Percentiles rank a stretch among this genome's conserved stretches.
Conservation (phyloP, 805 yeast species). For the Candida insectalens region DNA sequence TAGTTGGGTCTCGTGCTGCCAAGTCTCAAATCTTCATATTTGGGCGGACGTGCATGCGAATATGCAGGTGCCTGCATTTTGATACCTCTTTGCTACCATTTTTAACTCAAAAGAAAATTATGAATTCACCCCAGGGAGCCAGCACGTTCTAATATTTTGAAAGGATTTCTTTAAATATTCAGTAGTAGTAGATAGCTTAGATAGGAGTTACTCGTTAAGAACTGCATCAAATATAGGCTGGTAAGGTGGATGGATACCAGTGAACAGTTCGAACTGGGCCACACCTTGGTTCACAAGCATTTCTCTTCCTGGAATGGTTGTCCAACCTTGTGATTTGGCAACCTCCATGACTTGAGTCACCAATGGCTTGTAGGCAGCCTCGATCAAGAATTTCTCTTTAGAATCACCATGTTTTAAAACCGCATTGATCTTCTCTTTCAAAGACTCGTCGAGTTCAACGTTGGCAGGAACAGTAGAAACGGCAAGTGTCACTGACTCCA, state of each 20-base stretch:
- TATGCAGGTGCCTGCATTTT: too few species aligned
- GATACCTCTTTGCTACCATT: too few species aligned
- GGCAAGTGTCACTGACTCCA: slow-evolving; percentile 44
- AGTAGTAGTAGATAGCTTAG: too few species aligned
- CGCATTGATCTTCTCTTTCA: slow-evolving; percentile 39
- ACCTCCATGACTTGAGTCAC: slow-evolving; percentile 79
- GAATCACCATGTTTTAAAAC: slow-evolving; percentile 33
- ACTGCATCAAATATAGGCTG: slow-evolving; percentile 55
- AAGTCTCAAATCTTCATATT: not conserved
- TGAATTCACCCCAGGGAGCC: too few species aligned
- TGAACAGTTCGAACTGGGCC: slow-evolving; percentile 76
- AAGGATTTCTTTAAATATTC: slow-evolving; percentile 35
- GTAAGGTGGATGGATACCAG: slow-evolving; percentile 56
- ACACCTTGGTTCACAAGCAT: slow-evolving; percentile 93
- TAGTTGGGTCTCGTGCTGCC: too few species aligned
- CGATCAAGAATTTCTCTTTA: slow-evolving; percentile 57
- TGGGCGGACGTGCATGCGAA: too few species aligned
- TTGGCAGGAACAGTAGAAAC: slow-evolving; percentile 85
- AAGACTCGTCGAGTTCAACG: slow-evolving; percentile 46
- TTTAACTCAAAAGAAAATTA: too few species aligned
- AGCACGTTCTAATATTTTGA: slow-evolving; percentile 6
- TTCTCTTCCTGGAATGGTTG: slow-evolving; percentile 81
- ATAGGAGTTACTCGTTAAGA: slow-evolving; percentile 11
- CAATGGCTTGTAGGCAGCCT: slow-evolving; percentile 91
- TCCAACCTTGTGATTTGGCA: slow-evolving; percentile 65